Evolutionary conservation across 176 grass and related monocot genomes (phyloP), one percentile per base, ranked within the genome.

Genomic region (Bolboschoenus planiculmis): DNA sequence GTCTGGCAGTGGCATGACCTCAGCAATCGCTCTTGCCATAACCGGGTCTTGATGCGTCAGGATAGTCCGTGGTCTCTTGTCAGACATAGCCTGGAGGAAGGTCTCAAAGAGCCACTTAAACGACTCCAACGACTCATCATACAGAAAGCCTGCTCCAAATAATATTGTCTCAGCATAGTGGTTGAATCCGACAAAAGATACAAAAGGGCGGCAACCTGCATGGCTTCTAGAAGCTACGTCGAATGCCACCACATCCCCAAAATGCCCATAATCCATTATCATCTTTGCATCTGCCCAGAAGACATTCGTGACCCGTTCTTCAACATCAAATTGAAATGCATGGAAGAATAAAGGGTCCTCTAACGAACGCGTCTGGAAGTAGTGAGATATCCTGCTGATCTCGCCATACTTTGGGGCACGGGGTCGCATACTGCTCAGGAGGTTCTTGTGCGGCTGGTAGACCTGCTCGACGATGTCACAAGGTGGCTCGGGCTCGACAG

Each of bases 81-180:
- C 81, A 71, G 88, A 88, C 92, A 95, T 92, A 18, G 88, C 78
- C 8, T 81, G 81, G 11, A 88, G 64, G 50, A 93, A 90, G 1
- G 91, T 88, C 74, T 90, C 88, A 81, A 93, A 90, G 15, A 90
- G 84, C 91, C 91, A 93, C 56, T 71, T 77, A 63, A 93, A 93
- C 23, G 91, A 93, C 74, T 86, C 86, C 21, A 53, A 36, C 10
- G 83, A 84, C 72, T 84, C 83, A 61, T 93, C 91, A 71, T 90
- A 88, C 51, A 88, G 59, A 80, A 88, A 79, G 4, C 86, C 86
- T 7, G 78, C 40, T 15, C 86, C 88, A 26, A 90, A 90, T 24
- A 90, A 37, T 86, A 93, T 84, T 15, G 79, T 75, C 80, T 93
- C 88, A 10, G 79, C 81, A 78, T 88, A 87, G 80, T 90, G 87